Conservation (phyloP, 140 eudicot genomes). For the Stevia rebaudiana region DNA sequence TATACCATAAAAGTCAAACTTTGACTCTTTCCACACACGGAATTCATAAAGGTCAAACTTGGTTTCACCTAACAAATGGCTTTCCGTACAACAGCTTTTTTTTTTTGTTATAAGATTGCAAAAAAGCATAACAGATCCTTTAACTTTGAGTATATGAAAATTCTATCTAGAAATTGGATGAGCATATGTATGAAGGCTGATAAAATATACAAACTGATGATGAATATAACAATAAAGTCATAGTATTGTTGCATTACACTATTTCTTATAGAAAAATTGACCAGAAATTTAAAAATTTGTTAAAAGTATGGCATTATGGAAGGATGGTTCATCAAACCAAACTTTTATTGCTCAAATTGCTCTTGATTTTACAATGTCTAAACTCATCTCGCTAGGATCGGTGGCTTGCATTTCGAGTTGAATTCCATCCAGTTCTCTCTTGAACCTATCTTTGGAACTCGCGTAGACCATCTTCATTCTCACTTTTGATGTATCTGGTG, state of each 20-base stretch:
- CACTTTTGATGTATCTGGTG: slow-evolving; percentile 61
- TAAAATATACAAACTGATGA: not conserved
- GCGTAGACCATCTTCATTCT: slow-evolving; percentile 76
- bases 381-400: slow-evolving; percentile 53
- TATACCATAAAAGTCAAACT: not conserved
- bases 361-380: slow-evolving; percentile 42
- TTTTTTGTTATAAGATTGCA: not conserved
- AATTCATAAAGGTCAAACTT: not conserved
- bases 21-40: too few relatives aligned
- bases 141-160: too few relatives aligned
- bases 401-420: slow-evolving; percentile 55
- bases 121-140: not conserved
- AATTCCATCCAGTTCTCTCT: slow-evolving; percentile 48
- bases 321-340: slow-evolving; percentile 22
- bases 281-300: slow-evolving; percentile 10
- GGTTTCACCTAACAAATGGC: not conserved
- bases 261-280: slow-evolving; percentile 21
- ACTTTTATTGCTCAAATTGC: slow-evolving; percentile 25
- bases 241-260: slow-evolving; percentile 23
- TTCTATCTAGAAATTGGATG: too few relatives aligned
- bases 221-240: slow-evolving; percentile 18
- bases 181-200: too few relatives aligned
- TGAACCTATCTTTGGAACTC: slow-evolving; percentile 50
- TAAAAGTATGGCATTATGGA: slow-evolving; percentile 15
- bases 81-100: not conserved